phyloP scores from a whole-genome alignment of 805 yeast genomes.

The Pichia eremophila region DNA sequence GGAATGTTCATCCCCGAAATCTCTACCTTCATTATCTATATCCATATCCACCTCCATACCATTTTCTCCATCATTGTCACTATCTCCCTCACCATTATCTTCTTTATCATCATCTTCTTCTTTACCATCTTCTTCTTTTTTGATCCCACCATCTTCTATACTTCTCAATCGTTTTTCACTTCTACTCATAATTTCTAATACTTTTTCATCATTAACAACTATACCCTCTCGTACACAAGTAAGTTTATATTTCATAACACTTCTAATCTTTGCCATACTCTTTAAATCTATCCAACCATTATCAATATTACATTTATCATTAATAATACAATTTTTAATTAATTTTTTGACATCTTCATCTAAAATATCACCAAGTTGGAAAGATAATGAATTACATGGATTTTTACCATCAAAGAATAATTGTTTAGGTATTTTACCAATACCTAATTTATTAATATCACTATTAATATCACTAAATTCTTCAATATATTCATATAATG shows the following conservation, averaged over 20 bases:
- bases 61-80: conserved; percentile 30
- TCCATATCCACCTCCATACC: conserved; percentile 20
- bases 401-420: conserved; percentile 65
- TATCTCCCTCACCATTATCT: conserved; percentile 12
- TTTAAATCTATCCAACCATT: conserved; percentile 76
- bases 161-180: conserved; percentile 14
- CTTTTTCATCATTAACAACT: conserved; percentile 33
- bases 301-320: conserved; percentile 40
- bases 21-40: too few relatives aligned
- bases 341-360: conserved; percentile 51
- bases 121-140: conserved; percentile 21
- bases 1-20: too few relatives aligned
- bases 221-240: conserved; percentile 47
- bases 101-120: conserved; percentile 1
- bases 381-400: conserved; percentile 59
- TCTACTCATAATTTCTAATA: conserved; percentile 34
- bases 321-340: conserved; percentile 31
- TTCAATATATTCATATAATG: conserved; percentile 12
- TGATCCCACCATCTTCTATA: conserved; percentile 20
- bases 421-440: conserved; percentile 30
- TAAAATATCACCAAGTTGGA: conserved; percentile 70
- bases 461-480: conserved; percentile 18
- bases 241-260: conserved; percentile 64
- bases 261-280: conserved; percentile 54
- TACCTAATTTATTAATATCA: conserved; percentile 13